Evolutionary conservation across 176 grass and related monocot species (phyloP).

Genomic region (Ensete glaucum): DNA sequence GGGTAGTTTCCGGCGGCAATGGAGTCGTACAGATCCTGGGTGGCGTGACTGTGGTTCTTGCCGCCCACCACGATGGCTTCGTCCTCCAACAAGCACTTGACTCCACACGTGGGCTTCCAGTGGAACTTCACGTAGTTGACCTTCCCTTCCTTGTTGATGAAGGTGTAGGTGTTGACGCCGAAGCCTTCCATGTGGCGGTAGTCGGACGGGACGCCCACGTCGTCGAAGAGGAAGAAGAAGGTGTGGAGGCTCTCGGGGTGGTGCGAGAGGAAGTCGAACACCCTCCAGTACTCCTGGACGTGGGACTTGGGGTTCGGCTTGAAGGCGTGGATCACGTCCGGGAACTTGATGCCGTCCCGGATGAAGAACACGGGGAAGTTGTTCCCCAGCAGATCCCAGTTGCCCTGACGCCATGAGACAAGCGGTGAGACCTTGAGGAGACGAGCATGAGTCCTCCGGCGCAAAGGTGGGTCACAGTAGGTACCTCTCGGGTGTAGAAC

Average conservation of each 20-base stretch:
- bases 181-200: slow-evolving; percentile 93
- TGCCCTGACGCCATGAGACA: slow-evolving; percentile 28
- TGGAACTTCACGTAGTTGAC: slow-evolving; percentile 72
- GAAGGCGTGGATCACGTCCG: slow-evolving; percentile 90
- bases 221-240: slow-evolving; percentile 97
- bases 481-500: slow-evolving; percentile 76
- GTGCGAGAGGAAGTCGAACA: slow-evolving; percentile 75
- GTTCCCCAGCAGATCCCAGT: slow-evolving; percentile 87
- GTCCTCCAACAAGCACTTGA: slow-evolving; percentile 60
- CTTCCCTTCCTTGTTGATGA: slow-evolving; percentile 49
- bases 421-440: no score
- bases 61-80: slow-evolving; percentile 60
- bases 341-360: slow-evolving; percentile 89
- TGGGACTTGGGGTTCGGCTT: slow-evolving; percentile 78
- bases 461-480: no score
- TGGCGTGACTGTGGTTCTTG: slow-evolving; percentile 80
- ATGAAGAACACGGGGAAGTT: slow-evolving; percentile 98
- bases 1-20: slow-evolving; percentile 62
- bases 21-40: slow-evolving; percentile 82
- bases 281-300: slow-evolving; percentile 82
- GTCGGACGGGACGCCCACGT: slow-evolving; percentile 64
- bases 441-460: no score
- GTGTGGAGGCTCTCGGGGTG: slow-evolving; percentile 82
- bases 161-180: slow-evolving; percentile 89
- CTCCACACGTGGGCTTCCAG: slow-evolving; percentile 75